Base-by-base conservation (phyloP, 2,329 filamentous ascomycete genomes). In the Aspergillus pseudonomiae region DNA sequence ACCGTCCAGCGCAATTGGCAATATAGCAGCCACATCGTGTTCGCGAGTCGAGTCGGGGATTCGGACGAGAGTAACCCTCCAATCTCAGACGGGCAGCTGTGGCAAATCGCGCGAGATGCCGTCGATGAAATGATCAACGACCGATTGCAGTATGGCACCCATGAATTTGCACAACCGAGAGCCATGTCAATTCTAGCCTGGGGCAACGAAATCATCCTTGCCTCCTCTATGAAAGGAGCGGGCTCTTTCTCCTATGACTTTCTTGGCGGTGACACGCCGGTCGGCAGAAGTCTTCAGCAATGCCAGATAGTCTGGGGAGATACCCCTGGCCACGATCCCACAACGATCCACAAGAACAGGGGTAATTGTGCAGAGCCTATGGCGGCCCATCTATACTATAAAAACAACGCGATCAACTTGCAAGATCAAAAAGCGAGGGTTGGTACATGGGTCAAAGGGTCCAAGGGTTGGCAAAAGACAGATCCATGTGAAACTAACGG, bases 51-150 rank as follows among this genome's bases (percentile, higher is more conserved):
- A 7, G 32, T 32, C 10, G 32, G 32, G 32, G 10, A 32, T 32
- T 32, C 32, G 6, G 32, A 32, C 10, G 32, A 32, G 32, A 32
- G 10, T 32, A 11, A 32, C 14, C 34, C 34, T 16, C 34, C 34
- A 36, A 16, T 36, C 34, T 36, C 34, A 36, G 34, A 36, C 12
- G 34, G 34, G 34, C 32, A 63, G 24, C 58, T 65, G 0, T 65
- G 64, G 64, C n/a, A 63, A 52, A 61, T 65, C n/a, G 64, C 61
- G n/a, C 34, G 12, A 4, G 57, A 63, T 55, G 64, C 57, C 10
- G 26, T 21, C 34, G 12, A 58, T 14, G 64, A 65, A n/a, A 61
- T 61, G 54, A 32, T 14, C 2, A 1, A 1, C 3, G 60, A 62
- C 16, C 12, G 4, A 46, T 7, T n/a, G 1, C 48, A 32, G 32